Conservation (phyloP, 2,329 filamentous ascomycete genomes). For the Pestalotiopsis sp. region DNA sequence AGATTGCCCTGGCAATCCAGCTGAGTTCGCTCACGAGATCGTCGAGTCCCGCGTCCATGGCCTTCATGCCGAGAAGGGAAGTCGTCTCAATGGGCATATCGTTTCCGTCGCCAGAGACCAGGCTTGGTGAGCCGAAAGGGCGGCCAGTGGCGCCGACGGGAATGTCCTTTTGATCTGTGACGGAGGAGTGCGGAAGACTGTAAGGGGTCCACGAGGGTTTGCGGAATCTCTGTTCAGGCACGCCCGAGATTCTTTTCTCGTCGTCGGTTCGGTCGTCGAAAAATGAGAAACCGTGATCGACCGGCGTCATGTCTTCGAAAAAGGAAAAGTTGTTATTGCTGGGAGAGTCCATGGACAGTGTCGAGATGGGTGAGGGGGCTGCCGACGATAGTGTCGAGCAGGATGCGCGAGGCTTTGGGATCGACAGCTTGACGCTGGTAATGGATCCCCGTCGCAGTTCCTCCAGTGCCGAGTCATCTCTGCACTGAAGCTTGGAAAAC, state of each 20-base stretch:
- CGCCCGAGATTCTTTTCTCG: conserved; percentile 35
- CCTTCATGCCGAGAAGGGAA: conserved; percentile 28
- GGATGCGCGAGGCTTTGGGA: conserved; percentile 30
- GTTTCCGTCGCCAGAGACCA: conserved; percentile 31
- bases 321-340: conserved; percentile 41
- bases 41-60: conserved; percentile 35
- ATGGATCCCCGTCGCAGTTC: conserved; percentile 8
- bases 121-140: conserved; percentile 28
- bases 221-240: conserved; percentile 33
- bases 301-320: conserved; percentile 50
- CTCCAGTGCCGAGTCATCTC: not conserved
- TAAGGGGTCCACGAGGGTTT: conserved; percentile 41
- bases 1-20: conserved; percentile 55
- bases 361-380: conserved; percentile 37
- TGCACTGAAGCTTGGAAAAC: not conserved
- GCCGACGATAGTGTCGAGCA: conserved; percentile 30
- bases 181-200: conserved; percentile 44
- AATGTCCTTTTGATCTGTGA: conserved; percentile 27
- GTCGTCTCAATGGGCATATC: conserved; percentile 24
- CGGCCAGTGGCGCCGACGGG: conserved; percentile 18
- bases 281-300: conserved; percentile 41
- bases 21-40: conserved; percentile 47
- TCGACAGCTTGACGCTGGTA: conserved; percentile 19
- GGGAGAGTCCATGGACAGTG: conserved; percentile 34
- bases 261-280: conserved; percentile 52